These are phyloP conservation scores for Aspergillus glaucus DNA, from an alignment of 2,329 filamentous ascomycete genomes.

Conservation along the genomic window DNA sequence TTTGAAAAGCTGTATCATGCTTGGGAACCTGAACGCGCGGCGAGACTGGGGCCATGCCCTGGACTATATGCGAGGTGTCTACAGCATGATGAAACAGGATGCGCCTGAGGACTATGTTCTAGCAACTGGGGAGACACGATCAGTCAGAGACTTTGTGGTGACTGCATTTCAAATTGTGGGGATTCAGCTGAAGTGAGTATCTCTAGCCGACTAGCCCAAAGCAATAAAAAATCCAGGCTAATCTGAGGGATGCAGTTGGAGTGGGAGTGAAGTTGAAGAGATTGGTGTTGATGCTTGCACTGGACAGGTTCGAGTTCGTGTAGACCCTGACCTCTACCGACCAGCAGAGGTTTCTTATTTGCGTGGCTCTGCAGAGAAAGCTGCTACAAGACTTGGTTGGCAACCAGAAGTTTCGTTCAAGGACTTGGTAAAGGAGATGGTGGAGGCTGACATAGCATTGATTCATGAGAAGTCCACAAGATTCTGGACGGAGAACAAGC, in stretches of 20 bases:
- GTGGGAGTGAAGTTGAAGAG: not conserved
- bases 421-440: slow-evolving; percentile 1
- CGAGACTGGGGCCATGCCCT: slow-evolving; percentile 3
- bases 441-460: not conserved
- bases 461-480: not conserved
- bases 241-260: not conserved
- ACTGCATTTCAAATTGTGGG: slow-evolving; percentile 2
- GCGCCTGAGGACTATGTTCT: slow-evolving; percentile 1
- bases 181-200: not conserved
- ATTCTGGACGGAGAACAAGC: not conserved
- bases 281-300: not conserved
- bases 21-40: slow-evolving; percentile 1
- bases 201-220: not conserved
- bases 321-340: not conserved
- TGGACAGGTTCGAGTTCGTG: not conserved
- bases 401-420: not conserved
- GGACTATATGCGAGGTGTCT: slow-evolving; percentile 2
- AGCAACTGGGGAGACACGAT: slow-evolving; percentile 1
- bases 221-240: not conserved
- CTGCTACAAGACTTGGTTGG: not conserved
- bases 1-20: not conserved
- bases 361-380: not conserved
- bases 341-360: slow-evolving; percentile 1
- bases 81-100: slow-evolving; percentile 1
- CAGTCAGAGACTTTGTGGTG: slow-evolving; percentile 2